phyloP scores from a whole-genome alignment of 2,329 filamentous ascomycete genomes.

The Aspergillus neoniger region DNA sequence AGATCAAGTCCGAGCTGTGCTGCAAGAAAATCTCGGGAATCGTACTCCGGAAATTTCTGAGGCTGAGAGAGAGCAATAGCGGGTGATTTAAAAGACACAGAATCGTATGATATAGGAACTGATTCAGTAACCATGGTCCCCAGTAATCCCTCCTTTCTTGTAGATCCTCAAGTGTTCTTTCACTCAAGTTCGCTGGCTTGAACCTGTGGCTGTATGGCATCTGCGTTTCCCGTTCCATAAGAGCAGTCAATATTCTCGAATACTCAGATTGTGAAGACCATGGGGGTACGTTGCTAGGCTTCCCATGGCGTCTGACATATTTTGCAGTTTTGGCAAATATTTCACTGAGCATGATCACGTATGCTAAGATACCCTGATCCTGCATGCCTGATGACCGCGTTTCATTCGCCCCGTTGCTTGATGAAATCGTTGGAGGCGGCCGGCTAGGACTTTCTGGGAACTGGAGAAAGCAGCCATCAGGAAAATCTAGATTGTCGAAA shows the following conservation, averaged over 20 bases:
- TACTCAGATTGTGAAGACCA: constrained; percentile 57
- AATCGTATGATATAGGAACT: constrained; percentile 57
- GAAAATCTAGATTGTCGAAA: constrained; percentile 43
- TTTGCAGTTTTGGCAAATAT: constrained; percentile 52
- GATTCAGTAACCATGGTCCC: constrained; percentile 56
- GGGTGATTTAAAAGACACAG: constrained; percentile 58
- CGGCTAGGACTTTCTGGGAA: constrained; percentile 42
- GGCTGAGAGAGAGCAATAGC: constrained; percentile 54
- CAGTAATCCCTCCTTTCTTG: constrained; percentile 53
- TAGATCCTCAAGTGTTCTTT: constrained; percentile 46
- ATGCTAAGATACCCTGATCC: constrained; percentile 49
- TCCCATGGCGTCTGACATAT: constrained; percentile 51
- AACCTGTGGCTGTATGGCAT: constrained; percentile 56
- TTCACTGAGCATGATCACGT: constrained; percentile 50
- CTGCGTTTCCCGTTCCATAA: constrained; percentile 56
- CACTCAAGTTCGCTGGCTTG: constrained; percentile 50
- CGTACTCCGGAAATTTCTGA: constrained; percentile 54
- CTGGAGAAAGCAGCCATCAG: constrained; percentile 37
- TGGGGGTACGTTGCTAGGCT: constrained; percentile 46
- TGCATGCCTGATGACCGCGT: constrained; percentile 31
- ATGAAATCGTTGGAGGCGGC: constrained; percentile 27
- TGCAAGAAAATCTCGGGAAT: constrained; percentile 59
- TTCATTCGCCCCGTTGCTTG: constrained; percentile 23
- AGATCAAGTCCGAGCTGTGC: constrained; percentile 55
- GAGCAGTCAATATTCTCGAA: constrained; percentile 51